Conservation (phyloP, 495 filamentous ascomycete species). For the Penicillium daleae region DNA sequence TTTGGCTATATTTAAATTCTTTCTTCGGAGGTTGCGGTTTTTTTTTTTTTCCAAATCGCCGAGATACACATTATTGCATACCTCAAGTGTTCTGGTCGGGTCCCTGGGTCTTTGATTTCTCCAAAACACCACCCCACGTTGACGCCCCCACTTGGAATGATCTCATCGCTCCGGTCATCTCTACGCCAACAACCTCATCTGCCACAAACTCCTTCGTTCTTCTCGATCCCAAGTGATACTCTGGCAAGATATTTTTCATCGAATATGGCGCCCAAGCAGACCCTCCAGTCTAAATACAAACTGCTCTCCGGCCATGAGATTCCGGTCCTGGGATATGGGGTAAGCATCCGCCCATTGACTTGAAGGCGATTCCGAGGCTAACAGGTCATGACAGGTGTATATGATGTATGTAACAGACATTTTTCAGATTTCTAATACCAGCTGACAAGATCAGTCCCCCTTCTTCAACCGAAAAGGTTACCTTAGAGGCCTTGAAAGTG, state of each 20-base stretch:
- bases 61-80: no score
- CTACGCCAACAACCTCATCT: background rate
- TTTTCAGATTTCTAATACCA: background rate
- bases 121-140: constrained; percentile 7
- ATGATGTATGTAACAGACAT: constrained; percentile 59
- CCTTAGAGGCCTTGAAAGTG: constrained; percentile 63
- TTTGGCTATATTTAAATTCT: no score
- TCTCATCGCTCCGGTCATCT: constrained; percentile 19
- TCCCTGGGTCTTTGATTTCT: background rate
- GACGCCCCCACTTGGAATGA: constrained; percentile 25
- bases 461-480: constrained; percentile 54
- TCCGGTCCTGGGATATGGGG: constrained; percentile 74
- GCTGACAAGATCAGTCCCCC: constrained; percentile 46
- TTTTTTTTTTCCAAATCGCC: no score
- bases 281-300: constrained; percentile 36
- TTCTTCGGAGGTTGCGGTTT: no score
- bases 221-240: background rate
- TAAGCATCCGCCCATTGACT: constrained; percentile 38
- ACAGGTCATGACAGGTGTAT: constrained; percentile 59
- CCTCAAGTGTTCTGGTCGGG: background rate
- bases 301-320: constrained; percentile 81
- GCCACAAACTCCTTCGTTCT: constrained; percentile 7
- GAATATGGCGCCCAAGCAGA: constrained; percentile 36
- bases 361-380: background rate
- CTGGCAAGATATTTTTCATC: background rate